Base-by-base conservation (phyloP, 768 basidiomycete genomes). In the Phylloporus sp. region DNA sequence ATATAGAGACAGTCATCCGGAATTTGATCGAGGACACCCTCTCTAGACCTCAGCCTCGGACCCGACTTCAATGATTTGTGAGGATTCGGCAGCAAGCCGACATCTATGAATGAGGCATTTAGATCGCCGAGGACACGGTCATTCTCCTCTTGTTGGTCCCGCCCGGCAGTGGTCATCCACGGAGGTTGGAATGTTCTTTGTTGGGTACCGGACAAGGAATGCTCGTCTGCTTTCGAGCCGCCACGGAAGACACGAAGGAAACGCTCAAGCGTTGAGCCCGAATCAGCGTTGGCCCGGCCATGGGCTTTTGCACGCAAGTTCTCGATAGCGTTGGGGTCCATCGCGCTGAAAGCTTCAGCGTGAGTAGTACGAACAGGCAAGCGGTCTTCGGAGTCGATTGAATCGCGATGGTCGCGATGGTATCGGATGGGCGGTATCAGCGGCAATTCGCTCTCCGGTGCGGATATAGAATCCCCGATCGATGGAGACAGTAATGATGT, bases 41-140 rank as follows among this genome's bases (percentile, higher is more conserved):
- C 53, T 9, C 24, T 44, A 20, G 47, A 23, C 49, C 40, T 65
- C 18, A 53, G 61, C 54, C 54, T 65, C 42, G 50, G 58, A 57
- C 46, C 22, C 34, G 36, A 11, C 45, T 54, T 59, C 50, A 52
- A 57, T 11, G 66, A 57, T 52, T 67, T 72, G 51, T 68, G 71
- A 27, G 70, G 71, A 13, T 68, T 75, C 2, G 84, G 88, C 16
- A 91, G 66, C 15, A 92, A 65, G 5, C 89, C 89, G 23, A 91
- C 89, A 47, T 86, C 87, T 66, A 83, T 82, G 72, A 92, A 91
- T 4, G 87, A 88, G 53, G 78, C 78, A 54, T 84, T 84, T 24
- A 92, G 69, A 56, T 82, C 85, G 49, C 80, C 78, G 47, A 89
- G 81, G 24, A 85, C 81, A 44, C 81, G 78, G 59, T 84, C 80